phyloP scores from a whole-genome alignment of 192 early-diverging fungal species.

The Chytriomyces hyalinus region DNA sequence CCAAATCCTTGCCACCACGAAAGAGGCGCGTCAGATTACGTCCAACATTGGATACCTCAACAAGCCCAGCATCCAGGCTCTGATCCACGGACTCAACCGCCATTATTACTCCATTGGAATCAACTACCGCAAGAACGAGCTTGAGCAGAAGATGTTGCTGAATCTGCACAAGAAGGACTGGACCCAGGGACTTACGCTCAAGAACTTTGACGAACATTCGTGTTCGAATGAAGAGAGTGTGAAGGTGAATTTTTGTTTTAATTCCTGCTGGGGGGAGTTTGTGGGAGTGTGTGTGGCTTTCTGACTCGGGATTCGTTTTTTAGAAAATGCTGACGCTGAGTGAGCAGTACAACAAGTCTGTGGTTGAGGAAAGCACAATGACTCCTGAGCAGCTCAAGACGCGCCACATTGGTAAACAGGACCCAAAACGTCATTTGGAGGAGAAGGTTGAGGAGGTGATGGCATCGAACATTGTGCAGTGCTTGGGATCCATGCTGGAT shows the following conservation, averaged over 20 bases:
- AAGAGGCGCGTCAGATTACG: constrained; percentile 97
- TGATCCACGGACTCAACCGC: constrained; percentile 97
- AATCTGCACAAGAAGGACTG: constrained; percentile 99
- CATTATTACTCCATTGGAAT: constrained; percentile 99
- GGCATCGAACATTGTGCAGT: constrained; percentile 96
- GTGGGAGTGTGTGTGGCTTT: background rate
- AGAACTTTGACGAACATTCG: constrained; percentile 83
- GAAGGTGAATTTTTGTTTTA: constrained; percentile 58
- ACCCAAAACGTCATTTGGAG: constrained; percentile 98
- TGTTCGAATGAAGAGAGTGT: constrained; percentile 83
- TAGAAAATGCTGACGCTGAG: constrained; percentile 87
- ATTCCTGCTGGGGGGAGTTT: background rate
- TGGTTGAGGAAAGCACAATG: constrained; percentile 94
- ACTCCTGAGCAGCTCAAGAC: constrained; percentile 93
- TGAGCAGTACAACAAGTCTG: constrained; percentile 96
- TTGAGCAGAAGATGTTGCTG: constrained; percentile 99
- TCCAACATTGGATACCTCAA: constrained; percentile 98
- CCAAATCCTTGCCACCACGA: constrained; percentile 78
- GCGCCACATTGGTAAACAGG: constrained; percentile 99
- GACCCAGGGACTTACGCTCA: constrained; percentile 90
- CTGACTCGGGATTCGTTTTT: constrained; percentile 10
- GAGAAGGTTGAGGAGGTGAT: constrained; percentile 90
- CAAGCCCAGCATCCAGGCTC: constrained; percentile 96
- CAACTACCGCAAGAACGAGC: constrained; percentile 98
- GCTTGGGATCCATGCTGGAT: constrained; percentile 90